Base-by-base conservation (phyloP, 2,329 filamentous ascomycete genomes). In the Penicillium frequentans region DNA sequence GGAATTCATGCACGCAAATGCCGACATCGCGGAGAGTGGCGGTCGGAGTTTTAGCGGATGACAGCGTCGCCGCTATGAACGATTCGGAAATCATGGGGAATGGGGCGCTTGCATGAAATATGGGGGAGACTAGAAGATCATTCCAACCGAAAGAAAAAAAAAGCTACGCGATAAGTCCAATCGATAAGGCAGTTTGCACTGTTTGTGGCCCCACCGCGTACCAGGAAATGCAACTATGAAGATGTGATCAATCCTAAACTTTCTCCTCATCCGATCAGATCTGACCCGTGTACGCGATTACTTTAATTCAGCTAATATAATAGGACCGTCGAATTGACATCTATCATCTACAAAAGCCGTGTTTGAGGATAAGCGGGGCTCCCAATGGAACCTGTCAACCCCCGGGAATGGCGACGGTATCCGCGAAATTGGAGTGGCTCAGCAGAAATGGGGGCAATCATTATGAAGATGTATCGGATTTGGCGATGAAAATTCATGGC, bases 1-100 rank as follows among this genome's bases (percentile, higher is more conserved):
- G 89, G 66, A 92, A 84, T 61, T 91, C 87, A 75, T 96, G 90
- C 55, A 90, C 76, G 77, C 96, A 95, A 70, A 98, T 91, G 67
- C 90, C 91, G 49, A 91, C 88, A 77, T 97, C 92, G 75, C 93
- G 86, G 52, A 83, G 76, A 27, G 81, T 75, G 52, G 81, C 76
- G 33, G 80, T 64, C 63, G 76, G 71, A 47, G 69, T 63, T 66
- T 77, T 78, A 39, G 71, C 67, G 46, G 75, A 75, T 55, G 73
- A 69, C 62, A 77, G 64, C 23, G 77, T 75, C 56, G 79, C 77
- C 57, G 75, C 77, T 55, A 81, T 64, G 52, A 81, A 80, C 57
- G 72, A 76, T 71, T 81, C 78, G 39, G 77, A 79, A 56, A 81
- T 75, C 79, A 81, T 81, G 53, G 65, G 60, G 68, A 67, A 63